Base-by-base conservation (phyloP, 1,139 yeast species). In the Magnusiomyces tetraspermus region DNA sequence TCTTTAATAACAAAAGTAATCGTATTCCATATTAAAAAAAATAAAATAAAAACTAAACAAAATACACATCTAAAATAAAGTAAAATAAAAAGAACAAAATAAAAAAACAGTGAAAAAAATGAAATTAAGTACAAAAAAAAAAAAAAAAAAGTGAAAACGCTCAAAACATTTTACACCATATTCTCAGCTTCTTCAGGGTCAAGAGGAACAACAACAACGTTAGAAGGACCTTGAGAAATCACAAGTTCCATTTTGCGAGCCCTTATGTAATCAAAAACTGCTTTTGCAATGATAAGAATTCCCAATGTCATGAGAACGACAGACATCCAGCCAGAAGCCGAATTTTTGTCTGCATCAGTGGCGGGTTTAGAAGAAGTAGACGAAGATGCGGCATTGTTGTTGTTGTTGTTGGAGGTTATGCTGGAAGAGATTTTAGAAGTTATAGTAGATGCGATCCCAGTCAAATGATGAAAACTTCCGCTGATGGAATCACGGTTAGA, bases 191-290 rank as follows among this genome's bases (percentile, higher is more conserved):
- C 31, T 24, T 46, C 33, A 11, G 19, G 31, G 13, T 33, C 49
- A 8, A 28, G 6, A 28, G 6, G 33, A 11, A 37, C 33, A 45
- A 31, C 19, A 13, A 15, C 46, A 10, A 23, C 33, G 26, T 33
- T 46, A 8, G 41, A 46, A 31, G 49, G 41, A 11, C 31, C 31
- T 19, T 37, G 42, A 15, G 24, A 19, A 33, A 87, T 83, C 23
- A 73, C 76, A 57, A 67, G 71, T 65, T 90, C 97, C 79, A 83
- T 81, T 61, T 78, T 78, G 63, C 85, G 81, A n/a, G 92, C 95
- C 58, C 81, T 75, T 59, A 76, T 75, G 66, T 82, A 92, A 66
- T 86, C 95, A 51, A 77, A 71, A 23, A 85, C 60, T 10, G 96
- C 80, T 64, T 84, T 86, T 24, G 80, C 56, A 17, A 85, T 70